Evolutionary conservation across 192 early-diverging fungal genomes (phyloP), one percentile per base, ranked within the genome.

Genomic region (Coemansia sp.): DNA sequence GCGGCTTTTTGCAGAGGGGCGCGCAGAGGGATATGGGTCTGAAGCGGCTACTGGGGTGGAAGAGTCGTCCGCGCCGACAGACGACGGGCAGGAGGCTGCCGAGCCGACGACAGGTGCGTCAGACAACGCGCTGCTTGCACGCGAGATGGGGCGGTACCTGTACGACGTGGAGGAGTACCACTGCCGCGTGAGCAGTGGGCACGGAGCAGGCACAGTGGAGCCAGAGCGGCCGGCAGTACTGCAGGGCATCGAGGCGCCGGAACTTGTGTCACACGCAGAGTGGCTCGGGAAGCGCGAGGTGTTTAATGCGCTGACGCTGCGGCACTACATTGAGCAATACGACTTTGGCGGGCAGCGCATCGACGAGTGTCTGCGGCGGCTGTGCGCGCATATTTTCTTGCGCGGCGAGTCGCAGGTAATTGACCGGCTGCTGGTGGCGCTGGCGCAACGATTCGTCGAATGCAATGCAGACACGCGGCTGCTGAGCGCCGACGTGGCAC

Each of bases 341-440:
- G 88, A 93, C 64, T 95, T 93, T 62, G 41, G 60, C 8, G 81
- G 75, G 25, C 68, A 86, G 64, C 81, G 86, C 24, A 72, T 98
- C 16, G 94, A 96, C 64, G 75, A 83, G 56, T 91, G 90, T 12
- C 90, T 98, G 56, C 82, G 94, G 73, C 75, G 71, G 22, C 69
- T 98, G 54, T 93, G 93, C 64, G 74, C 76, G 34, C 89, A 92
- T 24, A 82, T 96, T 0, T 86, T 88, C 21, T 74, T 98, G 57
- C 91, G 90, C 51, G 96, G 91, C 26, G 96, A 98, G 75, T 88
- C 94, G 16, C 96, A 98, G 71, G 85, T 92, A 56, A 88, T 98
- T 28, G 94, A 94, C 76, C 87, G 96, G 26, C 88, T 98, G 41
- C 73, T 98, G 51, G 87, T 88, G 58, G 89, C 82, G 19, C 89